A percentile compares a stretch with the other conserved stretches of the same genome.
These are phyloP conservation scores for Sporothrix luriei DNA, from an alignment of 2,329 filamentous ascomycete genomes.

Conservation along the genomic window DNA sequence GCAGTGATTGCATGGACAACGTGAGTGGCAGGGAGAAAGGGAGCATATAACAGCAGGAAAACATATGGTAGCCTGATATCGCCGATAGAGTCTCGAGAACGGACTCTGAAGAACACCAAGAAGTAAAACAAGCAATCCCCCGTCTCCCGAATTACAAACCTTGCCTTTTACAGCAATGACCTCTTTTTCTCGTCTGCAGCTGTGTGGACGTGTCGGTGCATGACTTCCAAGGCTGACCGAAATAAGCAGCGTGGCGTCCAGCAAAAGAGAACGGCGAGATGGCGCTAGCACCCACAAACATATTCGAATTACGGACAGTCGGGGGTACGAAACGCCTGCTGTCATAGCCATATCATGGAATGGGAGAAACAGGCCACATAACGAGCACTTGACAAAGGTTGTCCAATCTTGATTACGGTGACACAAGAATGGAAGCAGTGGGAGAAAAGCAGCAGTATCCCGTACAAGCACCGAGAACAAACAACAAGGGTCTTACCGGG, in stretches of 20 bases:
- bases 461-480: background rate
- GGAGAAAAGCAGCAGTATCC: background rate
- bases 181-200: background rate
- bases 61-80: background rate
- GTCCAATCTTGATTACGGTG: background rate
- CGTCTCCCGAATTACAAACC: too few relatives aligned
- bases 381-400: conserved; percentile 1
- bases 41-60: background rate
- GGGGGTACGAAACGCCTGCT: background rate
- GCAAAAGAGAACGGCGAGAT: background rate
- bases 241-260: conserved; percentile 20
- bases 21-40: background rate
- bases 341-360: background rate
- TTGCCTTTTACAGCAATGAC: background rate
- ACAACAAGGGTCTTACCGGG: background rate
- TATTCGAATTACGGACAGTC: background rate
- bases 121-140: background rate
- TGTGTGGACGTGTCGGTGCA: background rate
- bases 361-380: background rate
- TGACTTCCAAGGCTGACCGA: conserved; percentile 17
- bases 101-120: background rate
- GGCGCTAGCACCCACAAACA: background rate
- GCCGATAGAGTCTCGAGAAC: background rate
- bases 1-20: background rate
- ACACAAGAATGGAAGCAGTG: background rate